Percentiles rank a stretch among this genome's conserved stretches.
Evolutionary conservation across 116 monocot genomes (phyloP).

Genomic region (Papilionanthe hybrid): DNA sequence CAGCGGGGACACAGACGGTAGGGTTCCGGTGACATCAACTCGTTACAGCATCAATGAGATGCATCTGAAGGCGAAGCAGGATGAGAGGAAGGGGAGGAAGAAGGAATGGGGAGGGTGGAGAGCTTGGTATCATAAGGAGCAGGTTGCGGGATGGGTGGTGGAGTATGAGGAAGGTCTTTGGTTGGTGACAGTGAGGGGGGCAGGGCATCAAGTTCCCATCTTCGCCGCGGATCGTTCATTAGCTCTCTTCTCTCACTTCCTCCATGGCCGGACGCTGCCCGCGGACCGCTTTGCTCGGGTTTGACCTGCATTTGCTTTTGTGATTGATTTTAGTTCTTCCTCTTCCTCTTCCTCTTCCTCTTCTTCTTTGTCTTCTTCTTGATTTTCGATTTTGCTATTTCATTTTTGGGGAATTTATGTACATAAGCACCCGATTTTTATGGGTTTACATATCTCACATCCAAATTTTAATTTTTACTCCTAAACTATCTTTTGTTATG

Average conservation of each 20-base stretch:
- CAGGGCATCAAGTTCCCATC: slow-evolving; percentile 82
- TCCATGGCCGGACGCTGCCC: slow-evolving; percentile 42
- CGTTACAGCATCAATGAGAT: slow-evolving; percentile 76
- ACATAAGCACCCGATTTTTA: too few relatives aligned
- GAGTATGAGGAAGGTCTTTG: slow-evolving; percentile 69
- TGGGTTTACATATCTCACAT: too few relatives aligned
- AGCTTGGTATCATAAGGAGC: slow-evolving; percentile 67
- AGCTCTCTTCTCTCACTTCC: slow-evolving; percentile 63
- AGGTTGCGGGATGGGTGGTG: slow-evolving; percentile 85
- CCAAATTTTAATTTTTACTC: too few relatives aligned
- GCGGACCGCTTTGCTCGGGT: slow-evolving; percentile 12
- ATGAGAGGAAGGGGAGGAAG: background rate
- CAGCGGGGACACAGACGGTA: slow-evolving; percentile 90
- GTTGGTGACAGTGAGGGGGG: slow-evolving; percentile 71
- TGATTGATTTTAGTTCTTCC: too few relatives aligned
- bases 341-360: too few relatives aligned
- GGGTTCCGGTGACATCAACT: slow-evolving; percentile 88
- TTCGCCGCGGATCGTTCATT: slow-evolving; percentile 54
- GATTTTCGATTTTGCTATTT: too few relatives aligned
- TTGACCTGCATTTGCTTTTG: too few relatives aligned
- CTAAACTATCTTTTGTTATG: too few relatives aligned
- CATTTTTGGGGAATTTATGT: too few relatives aligned
- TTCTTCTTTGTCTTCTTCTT: too few relatives aligned
- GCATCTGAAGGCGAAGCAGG: slow-evolving; percentile 30
- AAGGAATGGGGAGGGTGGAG: slow-evolving; percentile 52